Percentiles rank a stretch among this genome's conserved stretches.
Evolutionary conservation across 345 rosid genomes (phyloP).

Genomic region (Lumnitzera littorea): DNA sequence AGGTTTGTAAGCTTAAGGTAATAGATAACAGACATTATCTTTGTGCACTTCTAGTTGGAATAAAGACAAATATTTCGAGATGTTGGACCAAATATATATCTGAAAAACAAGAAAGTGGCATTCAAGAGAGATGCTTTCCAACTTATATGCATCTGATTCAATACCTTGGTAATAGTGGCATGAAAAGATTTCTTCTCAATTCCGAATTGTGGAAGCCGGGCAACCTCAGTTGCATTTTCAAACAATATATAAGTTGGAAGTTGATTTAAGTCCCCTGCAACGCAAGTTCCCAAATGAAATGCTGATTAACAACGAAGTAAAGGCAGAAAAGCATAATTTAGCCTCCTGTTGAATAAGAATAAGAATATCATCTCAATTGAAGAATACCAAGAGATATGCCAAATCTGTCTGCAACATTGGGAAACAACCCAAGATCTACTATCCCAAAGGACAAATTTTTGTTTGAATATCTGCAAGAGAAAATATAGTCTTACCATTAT

Average conservation of each 20-base stretch:
- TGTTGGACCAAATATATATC: background rate
- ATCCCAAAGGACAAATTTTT: conserved; percentile 75
- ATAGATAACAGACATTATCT: too few relatives aligned
- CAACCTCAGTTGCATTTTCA: conserved; percentile 67
- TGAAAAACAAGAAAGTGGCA: background rate
- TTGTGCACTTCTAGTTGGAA: too few relatives aligned
- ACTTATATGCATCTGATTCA: background rate
- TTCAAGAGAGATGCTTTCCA: background rate
- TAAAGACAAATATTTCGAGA: too few relatives aligned
- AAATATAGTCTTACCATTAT: background rate
- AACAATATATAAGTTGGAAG: conserved; percentile 83
- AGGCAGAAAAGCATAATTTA: background rate
- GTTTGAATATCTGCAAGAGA: conserved; percentile 60
- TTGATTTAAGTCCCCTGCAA: conserved; percentile 59
- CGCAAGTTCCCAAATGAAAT: background rate
- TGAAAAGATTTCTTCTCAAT: conserved; percentile 47
- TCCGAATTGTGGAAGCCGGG: conserved; percentile 70
- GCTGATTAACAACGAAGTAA: background rate
- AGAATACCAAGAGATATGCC: conserved; percentile 70
- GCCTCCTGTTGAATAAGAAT: background rate
- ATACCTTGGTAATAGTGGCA: conserved; percentile 68
- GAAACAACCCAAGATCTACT: conserved; percentile 87
- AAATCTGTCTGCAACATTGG: conserved; percentile 76
- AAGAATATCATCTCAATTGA: background rate
- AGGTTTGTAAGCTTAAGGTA: too few relatives aligned